Evolutionary conservation across 208 protist genomes (phyloP), one percentile per base, ranked within the genome.

Genomic region (Trypanosoma platydactyli): DNA sequence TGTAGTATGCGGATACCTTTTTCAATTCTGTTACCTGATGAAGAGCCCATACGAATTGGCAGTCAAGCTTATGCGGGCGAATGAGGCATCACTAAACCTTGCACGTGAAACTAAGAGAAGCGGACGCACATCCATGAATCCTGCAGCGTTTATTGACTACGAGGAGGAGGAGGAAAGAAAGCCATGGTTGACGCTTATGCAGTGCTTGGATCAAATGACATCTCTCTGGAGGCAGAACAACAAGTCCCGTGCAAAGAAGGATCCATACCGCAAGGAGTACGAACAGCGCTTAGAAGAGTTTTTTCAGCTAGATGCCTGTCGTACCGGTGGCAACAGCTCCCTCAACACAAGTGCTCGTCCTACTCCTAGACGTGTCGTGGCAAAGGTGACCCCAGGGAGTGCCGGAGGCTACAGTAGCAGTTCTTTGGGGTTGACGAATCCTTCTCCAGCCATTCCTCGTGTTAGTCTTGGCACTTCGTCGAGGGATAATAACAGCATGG

Each of bases 261-360:
- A 68, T 38, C 62, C 56, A 33, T 59, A 57, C 53, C 70, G 70
- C 35, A 73, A 68, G n/a, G 73, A 71, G 25, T 82, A 81, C 65
- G 76, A 85, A 42, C 66, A 50, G 44, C 77, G 64, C 22, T 22
- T 76, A 2, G 15, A 49, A 44, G 68, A 76, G 30, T 79, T 88
- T 50, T 65, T 46, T 40, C 58, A 38, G 22, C 44, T 33, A 27
- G 50, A 49, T 40, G 44, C 9, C 20, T 30, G 15, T 57, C 46
- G 49, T 41, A 53, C 30, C 5, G 72, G 72, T 9, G 52, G 64
- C 20, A 42, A 18, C 30, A 29, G 41, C 42, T 73, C 62, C 67
- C 45, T 89, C n/a, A 91, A 79, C 44, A 81, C 88, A 18, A 94
- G 88, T 55, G 77, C 88, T 11, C 74, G 88, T 18, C 88, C 88